Base-by-base conservation (phyloP, 768 basidiomycete genomes). In the Leccinum aurantiacum region DNA sequence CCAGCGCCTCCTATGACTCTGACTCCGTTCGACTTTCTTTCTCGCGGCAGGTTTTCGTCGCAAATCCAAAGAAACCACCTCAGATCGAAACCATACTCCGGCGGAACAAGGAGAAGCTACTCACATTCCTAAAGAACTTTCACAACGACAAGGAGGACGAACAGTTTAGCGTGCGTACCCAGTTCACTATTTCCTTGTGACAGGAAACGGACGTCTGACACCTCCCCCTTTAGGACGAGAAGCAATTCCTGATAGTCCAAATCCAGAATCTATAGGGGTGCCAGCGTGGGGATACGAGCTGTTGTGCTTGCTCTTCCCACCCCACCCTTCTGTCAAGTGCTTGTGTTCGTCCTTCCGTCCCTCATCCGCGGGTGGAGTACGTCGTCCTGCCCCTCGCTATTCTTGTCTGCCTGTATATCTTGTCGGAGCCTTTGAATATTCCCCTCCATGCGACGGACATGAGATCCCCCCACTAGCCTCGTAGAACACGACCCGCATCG, bases 61-160 rank as follows among this genome's bases (percentile, higher is more conserved):
- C 97, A 38, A 99, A 99, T 72, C 97, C 97, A 29, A 97, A 97
- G 86, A 99, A 99, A 72, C 96, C 97, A 6, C 87, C 92, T 44
- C 91, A 95, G 71, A 97, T 99, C 61, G 95, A 95, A 68, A 77
- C 75, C 41, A 99, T 99, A 61, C 81, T 99, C 13, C 80, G 91
- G 60, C 76, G 97, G 66, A 99, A 99, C 77, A 95, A 92, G 82
- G 95, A 96, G 19, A 97, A 96, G 71, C 79, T 99, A 13, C 77
- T 98, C 54, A 78, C 78, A 17, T 99, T 98, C 79, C 78, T 99
- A 62, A 91, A 90, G 74, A 84, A 83, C 55, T 99, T 99, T 81
- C 96, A 98, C 73, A 98, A 97, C 69, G 97, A 99, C 75, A 96
- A 97, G 74, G 96, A 98, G 76, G 94, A 98, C 75, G 96, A 97